These are phyloP conservation scores for Leccinum pachyderme DNA, from an alignment of 1,284 basidiomycete species.

Conservation along the genomic window DNA sequence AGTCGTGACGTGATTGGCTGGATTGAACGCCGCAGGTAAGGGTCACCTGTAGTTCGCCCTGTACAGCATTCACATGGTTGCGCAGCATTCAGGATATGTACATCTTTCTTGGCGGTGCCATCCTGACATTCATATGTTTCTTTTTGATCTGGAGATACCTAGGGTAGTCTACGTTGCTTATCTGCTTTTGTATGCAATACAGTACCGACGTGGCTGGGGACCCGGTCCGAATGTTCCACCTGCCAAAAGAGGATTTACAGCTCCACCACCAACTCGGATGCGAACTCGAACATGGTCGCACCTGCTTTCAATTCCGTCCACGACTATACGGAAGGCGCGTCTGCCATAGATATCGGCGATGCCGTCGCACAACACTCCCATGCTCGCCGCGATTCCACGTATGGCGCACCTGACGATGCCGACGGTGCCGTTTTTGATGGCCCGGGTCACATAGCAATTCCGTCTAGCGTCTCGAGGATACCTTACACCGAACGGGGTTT, in stretches of 20 bases:
- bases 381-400: constrained; percentile 63
- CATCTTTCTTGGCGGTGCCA: constrained; percentile 80
- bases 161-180: constrained; percentile 48
- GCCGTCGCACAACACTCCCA: constrained; percentile 50
- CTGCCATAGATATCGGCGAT: constrained; percentile 64
- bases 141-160: constrained; percentile 88
- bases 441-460: constrained; percentile 66
- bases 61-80: constrained; percentile 14
- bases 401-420: constrained; percentile 47
- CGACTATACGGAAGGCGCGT: constrained; percentile 84
- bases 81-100: constrained; percentile 88
- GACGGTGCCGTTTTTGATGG: constrained; percentile 74
- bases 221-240: background rate
- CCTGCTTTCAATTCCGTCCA: constrained; percentile 25
- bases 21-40: constrained; percentile 87
- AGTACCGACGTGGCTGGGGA: background rate
- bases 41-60: background rate
- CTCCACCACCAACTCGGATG: background rate
- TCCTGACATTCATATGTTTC: constrained; percentile 90
- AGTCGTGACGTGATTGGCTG: constrained; percentile 92
- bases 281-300: constrained; percentile 11
- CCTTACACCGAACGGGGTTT: constrained; percentile 52
- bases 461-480: constrained; percentile 78
- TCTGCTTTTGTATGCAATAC: background rate
- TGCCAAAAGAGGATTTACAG: constrained; percentile 17